Evolutionary conservation across 768 basidiomycete genomes (phyloP), one percentile per base, ranked within the genome.

Genomic region (Arthromyces matolae): DNA sequence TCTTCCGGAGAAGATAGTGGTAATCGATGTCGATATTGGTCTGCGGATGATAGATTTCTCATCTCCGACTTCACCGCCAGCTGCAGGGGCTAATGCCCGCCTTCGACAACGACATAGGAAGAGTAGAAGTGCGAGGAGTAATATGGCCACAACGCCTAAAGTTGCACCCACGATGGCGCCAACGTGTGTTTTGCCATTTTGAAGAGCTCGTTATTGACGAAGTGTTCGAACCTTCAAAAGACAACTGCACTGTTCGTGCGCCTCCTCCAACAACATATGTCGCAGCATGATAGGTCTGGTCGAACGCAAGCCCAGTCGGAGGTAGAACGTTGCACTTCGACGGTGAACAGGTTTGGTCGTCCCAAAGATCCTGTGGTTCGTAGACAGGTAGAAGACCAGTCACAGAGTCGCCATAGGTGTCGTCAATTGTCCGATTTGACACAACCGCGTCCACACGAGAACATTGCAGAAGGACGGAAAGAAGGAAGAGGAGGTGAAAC

Each of bases 351-450:
- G 37, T 31, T 25, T 48, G 44, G 20, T 50, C 56, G 8, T 46
- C 48, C 61, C 61, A 63, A 18, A 32, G 34, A 20, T 42, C 38
- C n/a, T n/a, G n/a, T 1, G 70, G 70, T 0, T 37, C 14, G 50
- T 61, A 71, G 8, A 51, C 50, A 22, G 66, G 65, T 10, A 36
- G 42, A 5, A 35, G 24, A 2, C 59, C 55, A n/a, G 66, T 69
- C 20, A 49, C 51, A 5, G 56, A 54, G 45, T 71, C 70, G 5
- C 69, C 69, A 42, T 58, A 54, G 8, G 56, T 56, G 50, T 71
- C 70, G 38, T 71, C 70, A 24, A 71, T 70, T 1, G 68, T 70
- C 16, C 59, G 49, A 49, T 69, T 69, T 7, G 20, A 25, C 6
- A 18, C 22, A 4, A 34, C 28, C 10, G 50, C 50, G 18, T 2